phyloP scores from a whole-genome alignment of 257 asterid genomes.

The Solanum virginianum region DNA sequence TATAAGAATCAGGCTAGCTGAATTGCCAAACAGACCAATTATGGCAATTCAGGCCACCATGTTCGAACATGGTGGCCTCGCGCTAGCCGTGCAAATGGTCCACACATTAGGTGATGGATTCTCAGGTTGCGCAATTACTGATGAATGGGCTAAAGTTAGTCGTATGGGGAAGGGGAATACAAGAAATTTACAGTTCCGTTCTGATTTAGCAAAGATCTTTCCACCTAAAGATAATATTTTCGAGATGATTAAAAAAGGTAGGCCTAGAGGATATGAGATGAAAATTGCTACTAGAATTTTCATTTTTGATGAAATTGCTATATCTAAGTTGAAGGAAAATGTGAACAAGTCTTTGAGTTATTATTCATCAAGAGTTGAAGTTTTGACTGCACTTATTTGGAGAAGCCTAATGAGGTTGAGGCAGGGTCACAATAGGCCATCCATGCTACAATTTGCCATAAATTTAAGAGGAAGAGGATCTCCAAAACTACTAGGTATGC shows the following conservation, averaged over 20 bases:
- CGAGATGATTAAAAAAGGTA: neutral
- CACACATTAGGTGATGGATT: neutral
- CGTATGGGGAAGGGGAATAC: neutral
- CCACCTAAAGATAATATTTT: neutral
- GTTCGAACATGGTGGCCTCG: constrained; percentile 4
- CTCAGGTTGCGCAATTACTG: neutral
- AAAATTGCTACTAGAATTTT: neutral
- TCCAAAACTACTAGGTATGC: neutral
- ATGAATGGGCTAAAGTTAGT: neutral
- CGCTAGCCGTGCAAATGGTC: neutral
- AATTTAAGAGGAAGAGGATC: neutral
- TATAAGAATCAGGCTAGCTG: neutral
- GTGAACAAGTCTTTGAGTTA: neutral
- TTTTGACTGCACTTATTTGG: constrained; percentile 7
- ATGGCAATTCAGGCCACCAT: neutral
- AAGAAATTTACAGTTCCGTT: neutral
- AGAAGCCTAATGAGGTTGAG: neutral
- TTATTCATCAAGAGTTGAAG: neutral
- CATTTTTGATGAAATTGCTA: neutral
- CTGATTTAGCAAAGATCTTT: neutral
- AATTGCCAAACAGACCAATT: neutral
- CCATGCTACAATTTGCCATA: neutral
- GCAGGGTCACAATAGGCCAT: neutral
- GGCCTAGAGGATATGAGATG: neutral
- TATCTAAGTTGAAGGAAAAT: neutral